Conservation (phyloP, 495 filamentous ascomycete species). For the Aspergillus olivimuriae region DNA sequence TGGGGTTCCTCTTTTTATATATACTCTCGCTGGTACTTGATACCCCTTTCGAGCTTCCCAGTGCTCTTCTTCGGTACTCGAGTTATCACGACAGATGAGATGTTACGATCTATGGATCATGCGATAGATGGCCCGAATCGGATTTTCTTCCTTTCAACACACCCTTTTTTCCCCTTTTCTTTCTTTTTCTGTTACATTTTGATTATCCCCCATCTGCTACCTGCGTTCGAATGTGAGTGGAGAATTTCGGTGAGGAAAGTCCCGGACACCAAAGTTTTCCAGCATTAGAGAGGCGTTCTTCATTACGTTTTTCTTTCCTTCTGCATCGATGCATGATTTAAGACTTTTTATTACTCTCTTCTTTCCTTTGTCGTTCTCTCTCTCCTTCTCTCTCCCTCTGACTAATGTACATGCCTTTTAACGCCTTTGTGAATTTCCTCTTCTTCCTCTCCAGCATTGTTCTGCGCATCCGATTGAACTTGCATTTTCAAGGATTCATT, state of each 20-base stretch:
- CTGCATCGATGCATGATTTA: slow-evolving; percentile 16
- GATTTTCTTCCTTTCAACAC: slow-evolving; percentile 10
- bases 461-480: slow-evolving; percentile 17
- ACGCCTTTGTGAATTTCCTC: slow-evolving; percentile 19
- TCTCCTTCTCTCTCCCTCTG: slow-evolving; percentile 7
- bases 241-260: slow-evolving; percentile 9
- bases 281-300: slow-evolving; percentile 28
- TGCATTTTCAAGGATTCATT: slow-evolving; percentile 22
- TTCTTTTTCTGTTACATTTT: slow-evolving; percentile 13
- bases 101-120: slow-evolving; percentile 43
- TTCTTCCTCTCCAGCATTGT: slow-evolving; percentile 11
- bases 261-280: slow-evolving; percentile 18
- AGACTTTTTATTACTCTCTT: slow-evolving; percentile 15
- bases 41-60: too few relatives aligned
- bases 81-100: slow-evolving; percentile 37
- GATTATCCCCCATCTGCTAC: neutral
- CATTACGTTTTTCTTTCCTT: slow-evolving; percentile 9
- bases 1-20: slow-evolving; percentile 5
- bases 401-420: slow-evolving; percentile 21
- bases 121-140: slow-evolving; percentile 37
- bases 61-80: slow-evolving; percentile 20
- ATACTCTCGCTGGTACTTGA: slow-evolving; percentile 17
- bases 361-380: slow-evolving; percentile 4
- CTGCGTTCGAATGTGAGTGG: slow-evolving; percentile 1
- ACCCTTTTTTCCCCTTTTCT: slow-evolving; percentile 15